Percentiles rank a stretch among this genome's conserved stretches.
These are phyloP conservation scores for Neonectria neomacrospora DNA, from an alignment of 2,329 filamentous ascomycete genomes.

Conservation along the genomic window DNA sequence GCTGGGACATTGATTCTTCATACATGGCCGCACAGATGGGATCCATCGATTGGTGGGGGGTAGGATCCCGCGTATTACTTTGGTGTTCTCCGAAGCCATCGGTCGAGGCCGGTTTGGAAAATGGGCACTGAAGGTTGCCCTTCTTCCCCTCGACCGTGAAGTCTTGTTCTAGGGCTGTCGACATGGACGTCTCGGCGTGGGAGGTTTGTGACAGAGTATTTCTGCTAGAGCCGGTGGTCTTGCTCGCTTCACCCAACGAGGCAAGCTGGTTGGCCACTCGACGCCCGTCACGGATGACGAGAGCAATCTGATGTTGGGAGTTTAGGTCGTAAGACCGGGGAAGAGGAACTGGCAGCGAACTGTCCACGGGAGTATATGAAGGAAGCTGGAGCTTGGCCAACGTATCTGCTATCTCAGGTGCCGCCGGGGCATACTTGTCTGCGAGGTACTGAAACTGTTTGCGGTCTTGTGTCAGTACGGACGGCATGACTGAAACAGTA, in stretches of 20 bases:
- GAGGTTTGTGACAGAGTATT: slow-evolving; percentile 58
- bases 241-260: slow-evolving; percentile 61
- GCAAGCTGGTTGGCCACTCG: slow-evolving; percentile 66
- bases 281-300: slow-evolving; percentile 73
- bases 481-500: slow-evolving; percentile 27
- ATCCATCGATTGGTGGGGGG: slow-evolving; percentile 63
- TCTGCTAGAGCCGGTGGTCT: slow-evolving; percentile 62
- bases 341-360: slow-evolving; percentile 64
- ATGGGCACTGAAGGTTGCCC: slow-evolving; percentile 84
- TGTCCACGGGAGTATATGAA: slow-evolving; percentile 61
- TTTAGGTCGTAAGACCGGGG: slow-evolving; percentile 58
- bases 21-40: slow-evolving; percentile 73
- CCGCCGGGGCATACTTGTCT: slow-evolving; percentile 74
- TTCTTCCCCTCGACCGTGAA: slow-evolving; percentile 89
- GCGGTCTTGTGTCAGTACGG: slow-evolving; percentile 38
- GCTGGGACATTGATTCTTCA: slow-evolving; percentile 68
- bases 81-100: slow-evolving; percentile 42
- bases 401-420: slow-evolving; percentile 73
- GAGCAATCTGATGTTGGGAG: slow-evolving; percentile 65
- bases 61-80: slow-evolving; percentile 49
- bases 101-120: slow-evolving; percentile 62
- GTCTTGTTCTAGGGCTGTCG: slow-evolving; percentile 82
- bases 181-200: slow-evolving; percentile 65
- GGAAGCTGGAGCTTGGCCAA: slow-evolving; percentile 74
- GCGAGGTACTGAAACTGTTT: slow-evolving; percentile 71